Conservation (phyloP, 2,329 filamentous ascomycete genomes). For the Cadophora luteo-olivacea region DNA sequence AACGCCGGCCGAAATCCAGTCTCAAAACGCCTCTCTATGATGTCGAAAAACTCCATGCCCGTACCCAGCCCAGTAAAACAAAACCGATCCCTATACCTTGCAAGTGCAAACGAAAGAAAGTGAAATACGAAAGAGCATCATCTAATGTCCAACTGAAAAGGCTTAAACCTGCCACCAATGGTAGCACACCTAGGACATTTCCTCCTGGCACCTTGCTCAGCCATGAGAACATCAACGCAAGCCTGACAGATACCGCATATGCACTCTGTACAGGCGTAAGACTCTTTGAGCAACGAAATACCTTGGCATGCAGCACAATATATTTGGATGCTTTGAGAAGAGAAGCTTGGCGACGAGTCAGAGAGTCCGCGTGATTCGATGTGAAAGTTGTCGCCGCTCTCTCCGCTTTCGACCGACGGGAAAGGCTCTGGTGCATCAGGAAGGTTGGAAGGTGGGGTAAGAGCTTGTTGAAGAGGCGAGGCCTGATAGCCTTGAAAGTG, state of each 20-base stretch:
- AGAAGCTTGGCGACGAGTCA: constrained; percentile 76
- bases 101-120: not conserved
- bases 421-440: constrained; percentile 78
- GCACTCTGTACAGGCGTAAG: constrained; percentile 94
- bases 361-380: constrained; percentile 69
- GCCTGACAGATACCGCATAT: constrained; percentile 91
- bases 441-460: constrained; percentile 79
- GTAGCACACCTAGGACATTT: constrained; percentile 82
- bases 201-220: constrained; percentile 75
- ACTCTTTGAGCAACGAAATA: constrained; percentile 78
- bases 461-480: constrained; percentile 86
- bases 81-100: not conserved
- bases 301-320: constrained; percentile 90
- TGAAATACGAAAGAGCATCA: constrained; percentile 45
- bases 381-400: constrained; percentile 75
- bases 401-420: constrained; percentile 83
- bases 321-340: constrained; percentile 80
- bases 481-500: constrained; percentile 80
- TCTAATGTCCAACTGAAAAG: constrained; percentile 83
- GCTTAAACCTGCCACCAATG: constrained; percentile 81
- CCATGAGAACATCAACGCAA: constrained; percentile 82
- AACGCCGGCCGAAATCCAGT: not conserved
- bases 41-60: not conserved
- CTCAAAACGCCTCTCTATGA: constrained; percentile 13
- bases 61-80: not conserved